Evolutionary conservation across 78 protist genomes (phyloP), one percentile per base, ranked within the genome.

Genomic region (Dictyostelium citrinum): DNA sequence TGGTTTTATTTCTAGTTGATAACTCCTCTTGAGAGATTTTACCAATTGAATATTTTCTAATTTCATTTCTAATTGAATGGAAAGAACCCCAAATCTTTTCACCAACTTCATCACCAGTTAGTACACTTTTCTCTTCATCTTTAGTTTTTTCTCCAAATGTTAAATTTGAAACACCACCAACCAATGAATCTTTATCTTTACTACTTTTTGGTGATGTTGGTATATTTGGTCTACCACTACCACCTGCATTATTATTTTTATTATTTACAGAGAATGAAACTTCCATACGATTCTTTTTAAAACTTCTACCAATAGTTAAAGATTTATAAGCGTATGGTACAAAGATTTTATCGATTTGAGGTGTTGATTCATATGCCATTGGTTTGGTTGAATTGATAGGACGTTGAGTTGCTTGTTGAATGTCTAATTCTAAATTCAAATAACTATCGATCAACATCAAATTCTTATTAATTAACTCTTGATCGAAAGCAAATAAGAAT

Each of bases 51-150:
- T 84, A 91, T 37, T 91, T 91, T 68, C 90, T 39, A 58, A 91
- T 91, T 45, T 91, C 92, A 67, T 83, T 91, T 37, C 60, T 51
- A 27, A 91, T 91, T 12, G 90, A 80, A 29, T 81, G 91, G 24
- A 91, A 70, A 24, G 85, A 91, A 12, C 95, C 95, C 95, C 95
- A 91, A 39, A 91, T 83, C 45, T 80, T 82, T 77, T 91, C 95
- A 39, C 92, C 95, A 16, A 83, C 91, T 60, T 91, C 95, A 46
- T 88, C 93, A n/a, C 93, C 93, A 10, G 67, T 88, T 51, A 12
- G 43, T 8, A 75, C 67, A 1, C 72, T 29, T 72, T 88, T 88
- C n/a, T 88, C 93, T 68, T 88, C 93, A 49, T 88, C 93, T 61
- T 68, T 76, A 1, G 93, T 88, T 83, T 88, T 88, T 39, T 88